Percentiles rank a stretch among this genome's conserved stretches.
Evolutionary conservation across 208 protist genomes (phyloP).

Genomic region (Tritrichomonas foetus): DNA sequence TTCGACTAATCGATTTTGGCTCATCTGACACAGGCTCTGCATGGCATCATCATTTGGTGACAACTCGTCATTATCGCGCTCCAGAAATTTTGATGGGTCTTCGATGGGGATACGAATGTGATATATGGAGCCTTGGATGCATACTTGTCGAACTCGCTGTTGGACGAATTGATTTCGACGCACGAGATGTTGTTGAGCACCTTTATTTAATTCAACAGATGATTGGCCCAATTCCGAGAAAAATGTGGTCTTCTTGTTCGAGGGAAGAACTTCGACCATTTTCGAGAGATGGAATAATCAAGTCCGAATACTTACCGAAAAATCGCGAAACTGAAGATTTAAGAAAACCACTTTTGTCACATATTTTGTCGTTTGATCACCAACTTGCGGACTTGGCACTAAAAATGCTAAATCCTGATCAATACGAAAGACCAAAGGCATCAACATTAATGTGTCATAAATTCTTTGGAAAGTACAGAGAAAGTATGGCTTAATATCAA

Average conservation of each 20-base stretch:
- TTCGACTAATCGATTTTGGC: constrained; percentile 21
- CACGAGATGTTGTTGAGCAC: not conserved
- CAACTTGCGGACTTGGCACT: not conserved
- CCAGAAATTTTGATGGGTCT: constrained; percentile 2
- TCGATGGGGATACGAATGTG: not conserved
- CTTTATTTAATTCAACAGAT: constrained; percentile 28
- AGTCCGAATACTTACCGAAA: not conserved
- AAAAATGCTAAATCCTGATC: not conserved
- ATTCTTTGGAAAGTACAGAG: not conserved
- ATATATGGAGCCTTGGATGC: constrained; percentile 34
- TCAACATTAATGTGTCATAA: not conserved
- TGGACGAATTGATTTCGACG: not conserved
- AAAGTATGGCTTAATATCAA: too few species aligned
- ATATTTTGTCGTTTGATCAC: not conserved
- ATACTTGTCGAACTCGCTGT: not conserved
- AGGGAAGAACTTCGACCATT: not conserved
- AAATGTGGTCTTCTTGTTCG: constrained; percentile 4
- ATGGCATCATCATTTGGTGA: not conserved
- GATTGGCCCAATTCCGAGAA: not conserved
- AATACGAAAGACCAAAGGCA: not conserved
- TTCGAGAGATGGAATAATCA: not conserved
- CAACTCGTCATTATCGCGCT: not conserved
- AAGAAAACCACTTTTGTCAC: not conserved
- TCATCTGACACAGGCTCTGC: not conserved
- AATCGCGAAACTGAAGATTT: not conserved